A percentile compares a stretch with the other conserved stretches of the same genome.
phyloP scores from a whole-genome alignment of 2,329 filamentous ascomycete species.

The Monilinia fructigena region DNA sequence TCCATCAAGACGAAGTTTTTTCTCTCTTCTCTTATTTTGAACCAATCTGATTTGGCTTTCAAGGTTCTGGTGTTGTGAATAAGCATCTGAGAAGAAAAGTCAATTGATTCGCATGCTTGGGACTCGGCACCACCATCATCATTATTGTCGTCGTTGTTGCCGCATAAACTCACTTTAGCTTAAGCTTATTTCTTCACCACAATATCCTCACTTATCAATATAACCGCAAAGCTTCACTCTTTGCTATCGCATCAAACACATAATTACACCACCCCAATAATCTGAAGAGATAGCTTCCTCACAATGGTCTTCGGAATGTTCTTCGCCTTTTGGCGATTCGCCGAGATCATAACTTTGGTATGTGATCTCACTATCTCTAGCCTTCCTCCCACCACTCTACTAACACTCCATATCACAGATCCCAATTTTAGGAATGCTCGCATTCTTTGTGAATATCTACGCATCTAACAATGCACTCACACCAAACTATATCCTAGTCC shows the following conservation, averaged over 20 bases:
- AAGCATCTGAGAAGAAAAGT: constrained; percentile 1
- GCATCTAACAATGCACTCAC: constrained; percentile 56
- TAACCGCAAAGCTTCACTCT: not conserved
- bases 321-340: constrained; percentile 61
- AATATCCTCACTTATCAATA: not conserved
- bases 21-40: not conserved
- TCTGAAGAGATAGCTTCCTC: constrained; percentile 10
- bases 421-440: constrained; percentile 64
- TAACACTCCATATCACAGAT: constrained; percentile 47
- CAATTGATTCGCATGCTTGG: constrained; percentile 9
- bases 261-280: not conserved
- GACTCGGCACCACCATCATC: constrained; percentile 2
- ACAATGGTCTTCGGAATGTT: constrained; percentile 62
- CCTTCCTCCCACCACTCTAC: constrained; percentile 2
- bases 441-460: constrained; percentile 64
- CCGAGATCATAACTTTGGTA: constrained; percentile 63
- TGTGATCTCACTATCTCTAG: constrained; percentile 32
- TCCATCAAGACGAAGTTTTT: not conserved
- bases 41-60: not conserved
- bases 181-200: not conserved
- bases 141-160: constrained; percentile 6
- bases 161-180: constrained; percentile 19
- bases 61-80: not conserved
- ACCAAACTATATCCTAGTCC: constrained; percentile 61
- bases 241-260: not conserved